Percentiles rank a stretch among this genome's conserved stretches.
phyloP scores from a whole-genome alignment of 768 basidiomycete species.

The Boletus insuetus region DNA sequence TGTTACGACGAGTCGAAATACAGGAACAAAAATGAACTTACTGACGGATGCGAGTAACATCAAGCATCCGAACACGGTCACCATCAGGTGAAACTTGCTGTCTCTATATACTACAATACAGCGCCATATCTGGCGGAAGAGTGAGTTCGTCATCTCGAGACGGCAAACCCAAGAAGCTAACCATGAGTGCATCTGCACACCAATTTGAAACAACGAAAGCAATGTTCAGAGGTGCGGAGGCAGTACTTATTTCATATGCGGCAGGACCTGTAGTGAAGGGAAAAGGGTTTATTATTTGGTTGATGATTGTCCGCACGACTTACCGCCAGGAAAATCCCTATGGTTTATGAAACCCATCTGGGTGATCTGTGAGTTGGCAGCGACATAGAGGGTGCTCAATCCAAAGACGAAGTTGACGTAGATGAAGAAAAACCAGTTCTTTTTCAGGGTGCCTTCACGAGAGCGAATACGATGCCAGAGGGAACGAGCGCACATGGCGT shows the following conservation, averaged over 20 bases:
- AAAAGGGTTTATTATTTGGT: no score
- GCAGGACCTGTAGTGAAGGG: conserved; percentile 19
- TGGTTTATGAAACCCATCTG: conserved; percentile 31
- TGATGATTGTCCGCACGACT: neutral
- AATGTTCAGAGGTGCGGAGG: conserved; percentile 26
- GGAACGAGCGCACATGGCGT: conserved; percentile 25
- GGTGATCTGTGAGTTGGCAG: conserved; percentile 23
- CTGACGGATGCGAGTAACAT: conserved; percentile 27
- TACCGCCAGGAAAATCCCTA: conserved; percentile 33
- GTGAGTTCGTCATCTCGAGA: neutral
- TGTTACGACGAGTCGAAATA: neutral
- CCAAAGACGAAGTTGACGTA: conserved; percentile 30
- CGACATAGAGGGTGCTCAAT: conserved; percentile 28
- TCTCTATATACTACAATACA: conserved; percentile 33
- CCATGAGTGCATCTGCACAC: conserved; percentile 32
- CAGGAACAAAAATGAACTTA: neutral
- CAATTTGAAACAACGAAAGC: conserved; percentile 32
- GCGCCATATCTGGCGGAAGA: conserved; percentile 27
- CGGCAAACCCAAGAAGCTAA: conserved; percentile 1
- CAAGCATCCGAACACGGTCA: conserved; percentile 15
- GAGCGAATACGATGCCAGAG: conserved; percentile 24
- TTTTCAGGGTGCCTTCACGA: conserved; percentile 5
- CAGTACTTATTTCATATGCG: conserved; percentile 21
- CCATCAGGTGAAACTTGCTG: conserved; percentile 17
- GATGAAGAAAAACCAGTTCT: conserved; percentile 28